phyloP scores from a whole-genome alignment of 2,329 filamentous ascomycete genomes.

The Penicillium sp. region DNA sequence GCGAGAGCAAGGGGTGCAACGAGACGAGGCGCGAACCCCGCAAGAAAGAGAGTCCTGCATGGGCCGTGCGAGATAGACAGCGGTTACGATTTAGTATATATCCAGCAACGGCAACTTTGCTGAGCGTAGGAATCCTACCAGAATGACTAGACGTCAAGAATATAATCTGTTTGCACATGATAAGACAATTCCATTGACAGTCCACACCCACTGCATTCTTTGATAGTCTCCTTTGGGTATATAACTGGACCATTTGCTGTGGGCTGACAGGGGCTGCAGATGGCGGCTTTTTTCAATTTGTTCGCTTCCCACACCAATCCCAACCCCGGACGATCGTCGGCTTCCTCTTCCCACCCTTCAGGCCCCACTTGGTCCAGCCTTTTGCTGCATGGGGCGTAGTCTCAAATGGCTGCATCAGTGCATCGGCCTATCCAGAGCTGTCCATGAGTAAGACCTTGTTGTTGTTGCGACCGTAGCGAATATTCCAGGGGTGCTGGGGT shows the following conservation, averaged over 20 bases:
- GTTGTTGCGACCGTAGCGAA: background rate
- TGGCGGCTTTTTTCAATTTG: constrained; percentile 6
- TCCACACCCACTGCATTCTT: too few relatives aligned
- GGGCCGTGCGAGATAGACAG: constrained; percentile 19
- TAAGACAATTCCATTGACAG: too few relatives aligned
- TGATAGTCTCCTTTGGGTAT: background rate
- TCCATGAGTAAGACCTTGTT: background rate
- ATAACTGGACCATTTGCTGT: background rate
- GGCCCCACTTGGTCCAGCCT: constrained; percentile 14
- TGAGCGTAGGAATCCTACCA: background rate
- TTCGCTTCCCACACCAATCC: constrained; percentile 18
- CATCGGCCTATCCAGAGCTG: constrained; percentile 1
- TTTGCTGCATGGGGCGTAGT: constrained; percentile 9
- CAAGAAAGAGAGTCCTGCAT: constrained; percentile 15
- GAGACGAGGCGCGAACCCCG: constrained; percentile 3
- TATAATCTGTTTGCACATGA: too few relatives aligned
- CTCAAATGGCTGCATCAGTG: background rate
- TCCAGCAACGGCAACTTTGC: background rate
- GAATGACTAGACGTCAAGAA: background rate
- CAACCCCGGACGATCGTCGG: constrained; percentile 19
- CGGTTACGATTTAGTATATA: background rate
- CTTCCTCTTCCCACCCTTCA: constrained; percentile 10
- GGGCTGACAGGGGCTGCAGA: constrained; percentile 21
- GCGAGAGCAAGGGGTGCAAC: background rate
- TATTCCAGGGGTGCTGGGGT: background rate